A percentile compares a stretch with the other conserved stretches of the same genome.
phyloP scores from a whole-genome alignment of 2,329 filamentous ascomycete genomes.

The Acarospora socialis region DNA sequence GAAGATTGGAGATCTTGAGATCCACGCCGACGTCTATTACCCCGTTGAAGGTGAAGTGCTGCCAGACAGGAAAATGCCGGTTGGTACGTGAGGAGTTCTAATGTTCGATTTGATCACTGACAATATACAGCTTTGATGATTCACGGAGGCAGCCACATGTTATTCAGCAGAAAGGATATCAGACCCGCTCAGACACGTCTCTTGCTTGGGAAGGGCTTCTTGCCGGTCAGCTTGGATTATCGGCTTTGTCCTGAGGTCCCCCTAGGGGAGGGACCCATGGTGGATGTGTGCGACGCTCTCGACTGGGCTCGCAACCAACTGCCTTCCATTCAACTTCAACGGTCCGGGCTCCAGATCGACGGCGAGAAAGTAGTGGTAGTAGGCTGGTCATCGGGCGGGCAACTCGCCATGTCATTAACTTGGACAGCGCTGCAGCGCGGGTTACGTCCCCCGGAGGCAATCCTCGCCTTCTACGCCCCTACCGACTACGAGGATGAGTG shows the following conservation, averaged over 20 bases:
- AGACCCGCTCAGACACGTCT: conserved; percentile 22
- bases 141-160: conserved; percentile 31
- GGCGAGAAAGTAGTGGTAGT: conserved; percentile 23
- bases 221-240: conserved; percentile 33
- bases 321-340: conserved; percentile 14
- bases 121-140: conserved; percentile 34
- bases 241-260: conserved; percentile 32
- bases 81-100: too few species aligned
- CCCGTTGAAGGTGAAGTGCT: too few species aligned
- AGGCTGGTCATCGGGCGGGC: conserved; percentile 31
- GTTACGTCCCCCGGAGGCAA: conserved; percentile 23
- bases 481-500: conserved; percentile 20
- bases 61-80: too few species aligned
- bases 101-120: too few species aligned
- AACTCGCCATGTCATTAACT: conserved; percentile 25
- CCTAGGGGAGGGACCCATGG: conserved; percentile 28
- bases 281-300: conserved; percentile 27
- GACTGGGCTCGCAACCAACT: conserved; percentile 22
- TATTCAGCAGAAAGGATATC: conserved; percentile 26
- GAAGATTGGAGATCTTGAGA: conserved; percentile 3
- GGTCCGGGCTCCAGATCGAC: conserved; percentile 13
- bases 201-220: conserved; percentile 24
- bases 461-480: conserved; percentile 30
- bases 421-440: conserved; percentile 21
- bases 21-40: conserved; percentile 6